phyloP scores from a whole-genome alignment of 495 filamentous ascomycete genomes.

The Neurospora sp. region DNA sequence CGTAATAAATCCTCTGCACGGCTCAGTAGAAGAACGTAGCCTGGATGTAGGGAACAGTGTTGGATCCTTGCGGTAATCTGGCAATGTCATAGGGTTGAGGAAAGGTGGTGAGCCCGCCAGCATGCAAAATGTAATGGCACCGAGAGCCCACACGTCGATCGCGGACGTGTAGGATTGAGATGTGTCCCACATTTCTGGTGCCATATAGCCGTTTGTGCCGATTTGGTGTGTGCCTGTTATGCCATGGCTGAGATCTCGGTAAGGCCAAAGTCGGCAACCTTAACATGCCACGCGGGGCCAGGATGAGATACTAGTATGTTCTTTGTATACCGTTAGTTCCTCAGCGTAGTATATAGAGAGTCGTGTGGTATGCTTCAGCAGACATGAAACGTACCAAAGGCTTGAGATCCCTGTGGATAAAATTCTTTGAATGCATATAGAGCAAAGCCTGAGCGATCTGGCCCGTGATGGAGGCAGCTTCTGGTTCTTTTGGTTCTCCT shows the following conservation, averaged over 20 bases:
- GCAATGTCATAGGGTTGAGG: too few species aligned
- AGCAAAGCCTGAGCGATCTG: conserved; percentile 38
- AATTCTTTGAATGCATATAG: conserved; percentile 38
- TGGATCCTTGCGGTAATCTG: too few species aligned
- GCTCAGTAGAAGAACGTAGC: too few species aligned
- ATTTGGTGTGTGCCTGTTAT: conserved; percentile 1
- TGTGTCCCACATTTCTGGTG: conserved; percentile 7
- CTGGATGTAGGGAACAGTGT: too few species aligned
- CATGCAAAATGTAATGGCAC: conserved; percentile 2
- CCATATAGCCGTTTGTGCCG: conserved; percentile 9
- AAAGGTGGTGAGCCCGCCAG: too few species aligned
- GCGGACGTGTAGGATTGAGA: conserved; percentile 1
- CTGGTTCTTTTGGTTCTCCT: conserved; percentile 13
- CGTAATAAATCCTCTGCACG: not conserved
- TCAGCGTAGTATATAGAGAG: too few species aligned
- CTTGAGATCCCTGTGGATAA: conserved; percentile 44
- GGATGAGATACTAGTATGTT: conserved; percentile 10
- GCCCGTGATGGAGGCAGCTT: conserved; percentile 24
- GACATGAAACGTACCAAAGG: conserved; percentile 20
- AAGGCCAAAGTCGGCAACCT: conserved; percentile 45
- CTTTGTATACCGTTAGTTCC: conserved; percentile 1
- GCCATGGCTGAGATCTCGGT: conserved; percentile 10
- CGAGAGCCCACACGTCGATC: conserved; percentile 14
- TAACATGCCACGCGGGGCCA: conserved; percentile 31
- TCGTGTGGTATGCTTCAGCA: too few species aligned